Percentiles rank a stretch among this genome's conserved stretches.
phyloP scores from a whole-genome alignment of 345 rosid species.

The Populus deltoides region DNA sequence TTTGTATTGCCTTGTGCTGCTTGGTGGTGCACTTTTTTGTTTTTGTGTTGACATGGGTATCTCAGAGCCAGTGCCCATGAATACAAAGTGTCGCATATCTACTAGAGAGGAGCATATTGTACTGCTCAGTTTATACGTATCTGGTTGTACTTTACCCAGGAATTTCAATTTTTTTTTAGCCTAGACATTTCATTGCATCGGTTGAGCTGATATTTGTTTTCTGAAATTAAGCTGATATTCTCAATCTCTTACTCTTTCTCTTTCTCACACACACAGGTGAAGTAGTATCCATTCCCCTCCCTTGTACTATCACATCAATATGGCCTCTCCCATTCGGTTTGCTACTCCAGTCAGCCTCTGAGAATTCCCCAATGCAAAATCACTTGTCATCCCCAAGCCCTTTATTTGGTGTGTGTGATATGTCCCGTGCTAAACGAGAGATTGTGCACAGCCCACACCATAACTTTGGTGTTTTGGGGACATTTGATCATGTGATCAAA shows the following conservation, averaged over 20 bases:
- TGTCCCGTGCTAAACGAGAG: constrained; percentile 57
- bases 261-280: constrained; percentile 50
- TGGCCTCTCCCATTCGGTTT: constrained; percentile 94
- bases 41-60: too few species aligned
- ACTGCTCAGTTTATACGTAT: too few species aligned
- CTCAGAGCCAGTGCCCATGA: too few species aligned
- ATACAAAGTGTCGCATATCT: too few species aligned
- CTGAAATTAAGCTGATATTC: background rate
- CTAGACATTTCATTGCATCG: background rate
- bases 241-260: background rate
- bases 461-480: constrained; percentile 31
- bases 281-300: constrained; percentile 68
- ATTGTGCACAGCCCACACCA: constrained; percentile 49
- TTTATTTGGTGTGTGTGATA: constrained; percentile 51
- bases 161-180: background rate
- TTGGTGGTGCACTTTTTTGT: too few species aligned
- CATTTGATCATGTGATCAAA: constrained; percentile 43
- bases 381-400: constrained; percentile 53
- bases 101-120: too few species aligned
- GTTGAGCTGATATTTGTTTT: constrained; percentile 4
- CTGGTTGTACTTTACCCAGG: too few species aligned
- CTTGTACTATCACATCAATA: constrained; percentile 62
- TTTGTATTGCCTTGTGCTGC: too few species aligned
- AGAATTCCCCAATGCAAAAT: constrained; percentile 37
- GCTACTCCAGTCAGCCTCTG: constrained; percentile 68